A percentile compares a stretch with the other conserved stretches of the same genome.
These are phyloP conservation scores for Leucaena leucocephala DNA, from an alignment of 306 rosid genomes.

Conservation along the genomic window DNA sequence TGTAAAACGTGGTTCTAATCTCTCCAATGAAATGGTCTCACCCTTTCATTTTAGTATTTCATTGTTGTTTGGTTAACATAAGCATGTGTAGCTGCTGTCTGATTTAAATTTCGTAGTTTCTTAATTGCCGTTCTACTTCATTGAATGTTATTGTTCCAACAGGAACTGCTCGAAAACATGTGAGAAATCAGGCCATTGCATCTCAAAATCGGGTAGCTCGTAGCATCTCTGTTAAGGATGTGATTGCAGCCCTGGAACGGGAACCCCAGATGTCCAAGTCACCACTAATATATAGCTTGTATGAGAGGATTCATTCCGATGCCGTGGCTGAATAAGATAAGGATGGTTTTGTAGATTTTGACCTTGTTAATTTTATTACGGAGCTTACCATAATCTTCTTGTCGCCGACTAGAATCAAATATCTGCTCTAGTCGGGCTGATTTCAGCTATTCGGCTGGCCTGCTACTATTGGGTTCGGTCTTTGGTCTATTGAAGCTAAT, in stretches of 20 bases:
- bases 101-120: not conserved
- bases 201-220: conserved; percentile 63
- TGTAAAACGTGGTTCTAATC: not conserved
- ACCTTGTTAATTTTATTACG: conserved; percentile 4
- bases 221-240: conserved; percentile 76
- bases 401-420: not conserved
- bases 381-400: not conserved
- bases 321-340: conserved; percentile 48
- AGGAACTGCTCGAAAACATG: conserved; percentile 61
- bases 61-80: not conserved
- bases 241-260: conserved; percentile 84
- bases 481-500: too few species aligned
- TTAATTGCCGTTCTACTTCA: conserved; percentile 14
- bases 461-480: conserved; percentile 1
- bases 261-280: conserved; percentile 92
- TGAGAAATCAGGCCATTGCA: conserved; percentile 55
- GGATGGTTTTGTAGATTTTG: conserved; percentile 8
- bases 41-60: not conserved
- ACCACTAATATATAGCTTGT: conserved; percentile 63
- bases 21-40: not conserved
- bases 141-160: conserved; percentile 33
- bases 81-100: not conserved
- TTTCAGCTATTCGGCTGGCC: not conserved
- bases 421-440: not conserved
- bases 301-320: conserved; percentile 60